A percentile compares a stretch with the other conserved stretches of the same genome.
Conservation (phyloP, 2,329 filamentous ascomycete genomes). For the Ophiostoma ulmi region DNA sequence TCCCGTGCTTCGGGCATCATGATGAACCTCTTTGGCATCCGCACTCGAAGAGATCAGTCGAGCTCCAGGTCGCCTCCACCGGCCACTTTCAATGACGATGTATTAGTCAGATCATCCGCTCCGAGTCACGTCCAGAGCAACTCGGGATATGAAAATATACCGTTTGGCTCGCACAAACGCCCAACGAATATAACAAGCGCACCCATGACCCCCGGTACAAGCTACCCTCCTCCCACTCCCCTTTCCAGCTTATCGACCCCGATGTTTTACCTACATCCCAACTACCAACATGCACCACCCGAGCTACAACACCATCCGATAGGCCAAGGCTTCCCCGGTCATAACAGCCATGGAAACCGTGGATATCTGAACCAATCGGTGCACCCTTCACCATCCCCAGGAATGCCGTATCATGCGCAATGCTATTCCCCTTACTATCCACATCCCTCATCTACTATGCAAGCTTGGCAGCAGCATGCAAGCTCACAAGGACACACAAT, state of each 20-base stretch:
- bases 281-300: neutral
- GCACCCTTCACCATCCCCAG: neutral
- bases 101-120: neutral
- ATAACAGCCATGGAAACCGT: neutral
- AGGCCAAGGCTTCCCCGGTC: neutral
- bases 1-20: constrained; percentile 19
- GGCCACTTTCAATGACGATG: constrained; percentile 8
- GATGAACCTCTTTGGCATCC: constrained; percentile 21
- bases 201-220: neutral
- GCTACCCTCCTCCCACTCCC: neutral
- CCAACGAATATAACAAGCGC: neutral
- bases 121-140: neutral
- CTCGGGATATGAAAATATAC: neutral
- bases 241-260: neutral
- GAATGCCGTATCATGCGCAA: neutral
- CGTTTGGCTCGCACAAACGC: neutral
- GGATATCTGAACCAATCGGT: neutral
- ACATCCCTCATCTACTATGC: neutral
- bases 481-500: neutral
- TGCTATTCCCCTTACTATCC: neutral
- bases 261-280: neutral
- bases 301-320: neutral
- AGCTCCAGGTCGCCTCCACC: neutral
- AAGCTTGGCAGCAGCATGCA: neutral
- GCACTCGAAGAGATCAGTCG: constrained; percentile 14